Evolutionary conservation across 164 flowering plant species (phyloP).

Genomic region (Cinnamomum micranthum): DNA sequence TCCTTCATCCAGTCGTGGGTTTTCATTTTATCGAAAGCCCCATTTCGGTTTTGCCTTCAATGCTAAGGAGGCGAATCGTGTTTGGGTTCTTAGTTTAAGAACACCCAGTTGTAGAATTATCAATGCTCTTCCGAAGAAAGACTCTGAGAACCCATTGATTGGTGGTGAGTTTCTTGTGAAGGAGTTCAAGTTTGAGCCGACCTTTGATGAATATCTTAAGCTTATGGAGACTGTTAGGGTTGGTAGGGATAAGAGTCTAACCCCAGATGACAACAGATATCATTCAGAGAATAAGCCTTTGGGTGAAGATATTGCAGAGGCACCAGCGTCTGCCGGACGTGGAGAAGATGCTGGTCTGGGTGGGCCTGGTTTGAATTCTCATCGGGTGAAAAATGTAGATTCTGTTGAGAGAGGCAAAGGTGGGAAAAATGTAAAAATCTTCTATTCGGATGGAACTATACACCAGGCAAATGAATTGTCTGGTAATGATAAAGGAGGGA

Average conservation of each 20-base stretch:
- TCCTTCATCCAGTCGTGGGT: conserved; percentile 16
- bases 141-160: conserved; percentile 8
- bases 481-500: conserved; percentile 7
- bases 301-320: conserved; percentile 10
- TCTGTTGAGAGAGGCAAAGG: conserved; percentile 1
- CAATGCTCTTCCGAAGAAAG: conserved; percentile 24
- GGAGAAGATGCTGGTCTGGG: background rate
- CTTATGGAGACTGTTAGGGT: conserved; percentile 64
- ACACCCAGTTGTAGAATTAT: conserved; percentile 10
- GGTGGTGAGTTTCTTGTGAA: conserved; percentile 35
- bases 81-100: conserved; percentile 8
- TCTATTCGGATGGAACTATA: background rate
- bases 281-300: background rate
- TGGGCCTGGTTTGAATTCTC: background rate
- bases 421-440: background rate
- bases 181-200: conserved; percentile 60
- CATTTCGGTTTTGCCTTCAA: conserved; percentile 15
- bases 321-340: background rate
- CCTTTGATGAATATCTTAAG: conserved; percentile 79
- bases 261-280: background rate
- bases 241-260: conserved; percentile 23
- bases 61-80: conserved; percentile 16
- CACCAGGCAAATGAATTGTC: background rate
- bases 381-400: background rate
- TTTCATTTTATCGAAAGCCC: conserved; percentile 25